Percentiles rank a stretch among this genome's conserved stretches.
These are phyloP conservation scores for Amylocarpus encephaloides DNA, from an alignment of 2,329 filamentous ascomycete species.

Conservation along the genomic window DNA sequence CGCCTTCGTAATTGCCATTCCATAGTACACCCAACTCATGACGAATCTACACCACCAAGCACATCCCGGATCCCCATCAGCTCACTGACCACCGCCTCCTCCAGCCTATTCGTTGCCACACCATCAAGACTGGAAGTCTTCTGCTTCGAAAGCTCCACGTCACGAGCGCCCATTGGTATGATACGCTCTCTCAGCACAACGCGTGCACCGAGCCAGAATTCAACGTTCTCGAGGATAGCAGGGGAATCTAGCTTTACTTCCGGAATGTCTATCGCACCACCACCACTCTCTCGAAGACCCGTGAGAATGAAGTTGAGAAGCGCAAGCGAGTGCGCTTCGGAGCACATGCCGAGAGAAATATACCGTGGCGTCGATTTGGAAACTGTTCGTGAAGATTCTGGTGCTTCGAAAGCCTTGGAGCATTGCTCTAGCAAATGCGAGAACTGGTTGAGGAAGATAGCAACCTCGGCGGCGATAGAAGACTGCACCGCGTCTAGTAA, in stretches of 20 bases:
- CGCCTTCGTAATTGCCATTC: too few relatives aligned
- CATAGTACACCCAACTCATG: too few relatives aligned
- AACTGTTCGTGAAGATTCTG: conserved; percentile 45
- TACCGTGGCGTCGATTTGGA: conserved; percentile 46
- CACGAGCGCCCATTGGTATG: conserved; percentile 64
- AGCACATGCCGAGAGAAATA: conserved; percentile 66
- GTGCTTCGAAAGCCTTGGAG: conserved; percentile 62
- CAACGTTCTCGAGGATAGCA: conserved; percentile 71
- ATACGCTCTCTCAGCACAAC: conserved; percentile 66
- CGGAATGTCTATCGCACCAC: conserved; percentile 66
- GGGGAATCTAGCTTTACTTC: conserved; percentile 69
- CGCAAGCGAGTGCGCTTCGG: conserved; percentile 72
- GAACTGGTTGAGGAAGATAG: conserved; percentile 85
- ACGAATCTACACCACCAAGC: conserved; percentile 18
- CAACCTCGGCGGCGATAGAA: conserved; percentile 76
- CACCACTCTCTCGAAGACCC: conserved; percentile 49
- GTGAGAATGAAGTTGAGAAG: conserved; percentile 69
- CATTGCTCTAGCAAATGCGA: conserved; percentile 69
- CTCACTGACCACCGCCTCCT: conserved; percentile 68
- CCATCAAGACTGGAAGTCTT: conserved; percentile 28
- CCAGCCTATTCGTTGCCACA: conserved; percentile 49
- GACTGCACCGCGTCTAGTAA: conserved; percentile 75
- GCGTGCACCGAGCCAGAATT: conserved; percentile 69
- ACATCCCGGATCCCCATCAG: conserved; percentile 39
- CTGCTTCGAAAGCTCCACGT: conserved; percentile 53